Evolutionary conservation across 495 filamentous ascomycete genomes (phyloP).

Genomic region (Xylaria telfairii): DNA sequence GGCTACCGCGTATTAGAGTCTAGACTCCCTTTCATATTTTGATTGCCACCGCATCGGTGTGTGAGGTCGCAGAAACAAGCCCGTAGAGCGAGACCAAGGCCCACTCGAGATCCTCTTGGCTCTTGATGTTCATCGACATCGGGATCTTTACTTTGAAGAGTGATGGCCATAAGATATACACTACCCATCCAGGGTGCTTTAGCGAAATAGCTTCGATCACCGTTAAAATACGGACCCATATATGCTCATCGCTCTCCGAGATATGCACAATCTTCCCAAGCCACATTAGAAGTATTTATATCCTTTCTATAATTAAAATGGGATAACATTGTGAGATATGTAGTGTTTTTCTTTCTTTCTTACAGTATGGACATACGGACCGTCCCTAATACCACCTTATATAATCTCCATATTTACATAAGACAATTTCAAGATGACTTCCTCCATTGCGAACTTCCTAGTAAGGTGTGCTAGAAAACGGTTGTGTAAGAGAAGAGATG

Average conservation of each 20-base stretch:
- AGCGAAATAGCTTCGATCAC: background rate
- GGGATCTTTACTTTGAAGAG: background rate
- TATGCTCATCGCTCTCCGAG: background rate
- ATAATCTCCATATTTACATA: background rate
- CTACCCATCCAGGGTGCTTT: background rate
- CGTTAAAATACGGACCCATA: background rate
- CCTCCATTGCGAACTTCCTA: background rate
- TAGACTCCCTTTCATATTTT: background rate
- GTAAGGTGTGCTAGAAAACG: background rate
- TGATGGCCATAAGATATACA: background rate
- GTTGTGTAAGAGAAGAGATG: background rate
- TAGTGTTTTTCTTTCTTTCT: background rate
- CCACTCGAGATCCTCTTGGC: background rate
- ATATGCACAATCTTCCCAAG: background rate
- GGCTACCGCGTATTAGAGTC: background rate
- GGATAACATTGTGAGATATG: background rate
- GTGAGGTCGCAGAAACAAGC: background rate
- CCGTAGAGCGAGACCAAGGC: background rate
- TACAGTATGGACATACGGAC: background rate
- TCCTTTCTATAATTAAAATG: slow-evolving; percentile 3
- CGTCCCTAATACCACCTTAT: background rate
- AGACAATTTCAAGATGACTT: background rate
- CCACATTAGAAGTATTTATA: background rate
- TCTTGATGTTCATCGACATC: background rate
- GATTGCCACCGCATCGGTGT: background rate